A percentile compares a stretch with the other conserved stretches of the same genome.
phyloP scores from a whole-genome alignment of 2,329 filamentous ascomycete genomes.

The Waltergamsia citrina region DNA sequence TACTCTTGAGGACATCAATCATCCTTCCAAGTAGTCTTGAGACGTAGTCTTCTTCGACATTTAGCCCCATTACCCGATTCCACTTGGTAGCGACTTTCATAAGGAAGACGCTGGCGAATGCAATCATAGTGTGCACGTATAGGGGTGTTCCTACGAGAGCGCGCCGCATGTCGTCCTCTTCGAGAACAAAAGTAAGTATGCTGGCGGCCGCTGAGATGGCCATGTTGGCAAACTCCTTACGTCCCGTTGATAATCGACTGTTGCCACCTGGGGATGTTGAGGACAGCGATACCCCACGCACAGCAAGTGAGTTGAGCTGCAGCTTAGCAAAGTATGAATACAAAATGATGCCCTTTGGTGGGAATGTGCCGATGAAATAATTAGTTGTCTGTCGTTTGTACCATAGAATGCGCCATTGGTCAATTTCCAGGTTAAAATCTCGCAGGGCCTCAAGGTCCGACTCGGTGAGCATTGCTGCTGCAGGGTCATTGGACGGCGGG shows the following conservation, averaged over 20 bases:
- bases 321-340: slow-evolving; percentile 32
- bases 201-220: slow-evolving; percentile 24
- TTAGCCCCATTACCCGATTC: slow-evolving; percentile 20
- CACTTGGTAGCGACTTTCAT: slow-evolving; percentile 21
- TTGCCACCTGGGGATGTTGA: no score
- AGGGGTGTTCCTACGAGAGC: slow-evolving; percentile 20
- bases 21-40: slow-evolving; percentile 19
- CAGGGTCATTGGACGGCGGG: slow-evolving; percentile 20
- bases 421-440: slow-evolving; percentile 29
- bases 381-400: slow-evolving; percentile 11
- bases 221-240: slow-evolving; percentile 30
- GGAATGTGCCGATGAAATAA: slow-evolving; percentile 19
- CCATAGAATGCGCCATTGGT: slow-evolving; percentile 28
- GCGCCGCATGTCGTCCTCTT: slow-evolving; percentile 18
- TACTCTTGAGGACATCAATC: slow-evolving; percentile 18
- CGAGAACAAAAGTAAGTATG: slow-evolving; percentile 16
- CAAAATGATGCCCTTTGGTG: slow-evolving; percentile 37
- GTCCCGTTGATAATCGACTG: slow-evolving; percentile 29
- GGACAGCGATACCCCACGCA: slow-evolving; percentile 25
- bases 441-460: slow-evolving; percentile 24
- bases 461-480: slow-evolving; percentile 28
- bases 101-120: slow-evolving; percentile 20
- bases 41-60: slow-evolving; percentile 19
- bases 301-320: slow-evolving; percentile 33
- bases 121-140: slow-evolving; percentile 20